Evolutionary conservation across 129 eudicot species (phyloP), one percentile per base, ranked within the genome.

Genomic region (Dittrichia graveolens): DNA sequence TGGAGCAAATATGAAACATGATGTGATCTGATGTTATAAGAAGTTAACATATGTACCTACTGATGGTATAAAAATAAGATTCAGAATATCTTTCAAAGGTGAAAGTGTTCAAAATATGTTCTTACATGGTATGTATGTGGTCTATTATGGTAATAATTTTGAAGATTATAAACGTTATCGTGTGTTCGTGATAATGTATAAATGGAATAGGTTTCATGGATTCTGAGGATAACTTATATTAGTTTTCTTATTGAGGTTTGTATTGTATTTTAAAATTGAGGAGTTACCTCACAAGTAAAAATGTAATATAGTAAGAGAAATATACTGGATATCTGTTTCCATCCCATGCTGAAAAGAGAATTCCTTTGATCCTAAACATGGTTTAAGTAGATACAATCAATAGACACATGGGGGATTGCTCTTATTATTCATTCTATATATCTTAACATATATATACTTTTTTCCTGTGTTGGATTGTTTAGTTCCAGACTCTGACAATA

Each of bases 111-210:
- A 55, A 15, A 34, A 2, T 75, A 46, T 66, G 56, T 66, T 65
- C 57, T 44, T 75, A 44, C 18, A 75, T 75, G 73, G 49, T 43
- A 65, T 65, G 60, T 55, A 10, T 65, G 73, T 57, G 50, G 60
- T 12, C 65, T 34, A 34, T 56, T 60, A 55, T 55, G 39, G 67
- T 54, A 47, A 43, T 50, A 50, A 63, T n/a, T 41, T 11, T 74
- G 64, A 18, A 63, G 61, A 63, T 74, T 4, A n/a, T 40, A 39
- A 18, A 24, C 39, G 34, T 61, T 49, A 55, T 9, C 19, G 31
- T 24, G 31, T 24, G 2, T 24, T 24, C 0, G 31, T 2, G 31
- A 24, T 24, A 24, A 24, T 24, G 31, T 24, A 24, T 24, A 24
- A 24, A 24, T 24, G 31, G 31, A 24, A 24, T 24, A 24, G 31